These are phyloP conservation scores for Yamadazyma endophytica DNA, from an alignment of 805 yeast genomes.

Conservation along the genomic window DNA sequence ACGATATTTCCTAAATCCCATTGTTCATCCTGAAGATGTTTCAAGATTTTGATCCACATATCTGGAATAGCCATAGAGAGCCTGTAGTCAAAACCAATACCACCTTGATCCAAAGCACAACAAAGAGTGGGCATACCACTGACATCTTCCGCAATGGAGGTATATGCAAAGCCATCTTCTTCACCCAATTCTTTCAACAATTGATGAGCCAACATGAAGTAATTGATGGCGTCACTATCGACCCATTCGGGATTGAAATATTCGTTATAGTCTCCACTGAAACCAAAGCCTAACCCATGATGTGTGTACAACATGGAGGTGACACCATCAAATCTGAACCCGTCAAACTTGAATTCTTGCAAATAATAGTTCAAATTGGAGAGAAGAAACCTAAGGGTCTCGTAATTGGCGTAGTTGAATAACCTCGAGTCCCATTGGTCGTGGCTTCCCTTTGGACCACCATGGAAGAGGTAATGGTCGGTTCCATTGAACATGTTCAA, in stretches of 20 bases:
- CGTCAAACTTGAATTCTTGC: conserved; percentile 85
- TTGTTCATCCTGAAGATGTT: conserved; percentile 78
- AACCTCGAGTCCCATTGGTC: conserved; percentile 95
- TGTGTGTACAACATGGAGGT: conserved; percentile 89
- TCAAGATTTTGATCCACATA: conserved; percentile 95
- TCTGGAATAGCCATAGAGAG: conserved; percentile 97
- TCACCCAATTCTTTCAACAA: conserved; percentile 53
- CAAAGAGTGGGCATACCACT: conserved; percentile 97
- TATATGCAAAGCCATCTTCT: conserved; percentile 40
- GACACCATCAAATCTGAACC: conserved; percentile 95
- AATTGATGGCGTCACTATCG: conserved; percentile 82
- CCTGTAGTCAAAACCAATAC: conserved; percentile 91
- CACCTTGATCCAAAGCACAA: conserved; percentile 68
- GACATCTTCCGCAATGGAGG: conserved; percentile 93
- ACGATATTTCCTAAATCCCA: conserved; percentile 87
- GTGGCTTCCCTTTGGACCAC: conserved; percentile 85
- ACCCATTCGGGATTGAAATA: conserved; percentile 76
- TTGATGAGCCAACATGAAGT: conserved; percentile 87
- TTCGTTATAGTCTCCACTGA: conserved; percentile 90
- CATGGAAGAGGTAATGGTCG: conserved; percentile 90
- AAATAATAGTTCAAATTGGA: conserved; percentile 80
- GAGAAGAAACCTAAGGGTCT: conserved; percentile 80
- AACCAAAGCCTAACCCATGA: conserved; percentile 89
- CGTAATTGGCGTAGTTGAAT: conserved; percentile 88
- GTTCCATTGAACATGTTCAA: conserved; percentile 92